phyloP scores from a whole-genome alignment of 176 grass and related monocot genomes.

The Chrysopogon serrulatus region DNA sequence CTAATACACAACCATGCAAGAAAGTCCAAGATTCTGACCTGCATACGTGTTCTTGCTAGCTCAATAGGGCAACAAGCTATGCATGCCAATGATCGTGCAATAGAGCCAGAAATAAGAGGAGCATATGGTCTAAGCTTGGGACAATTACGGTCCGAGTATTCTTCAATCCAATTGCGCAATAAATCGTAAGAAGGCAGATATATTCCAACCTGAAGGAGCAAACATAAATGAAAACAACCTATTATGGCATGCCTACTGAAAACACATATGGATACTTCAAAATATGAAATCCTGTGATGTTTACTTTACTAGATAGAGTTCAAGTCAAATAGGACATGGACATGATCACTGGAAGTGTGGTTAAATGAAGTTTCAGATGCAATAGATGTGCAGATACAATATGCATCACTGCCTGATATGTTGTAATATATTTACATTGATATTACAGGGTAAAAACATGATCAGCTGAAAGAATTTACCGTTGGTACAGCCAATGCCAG shows the following conservation, averaged over 20 bases:
- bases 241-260: not conserved
- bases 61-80: constrained; percentile 88
- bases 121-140: constrained; percentile 70
- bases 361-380: not conserved
- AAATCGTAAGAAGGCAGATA: constrained; percentile 85
- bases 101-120: constrained; percentile 71
- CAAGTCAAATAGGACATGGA: not conserved
- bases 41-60: constrained; percentile 90
- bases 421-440: not conserved
- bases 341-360: not conserved
- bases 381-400: not conserved
- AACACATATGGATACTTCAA: not conserved
- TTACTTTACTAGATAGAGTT: not conserved
- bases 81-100: constrained; percentile 74
- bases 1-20: not conserved
- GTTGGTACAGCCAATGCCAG: constrained; percentile 78
- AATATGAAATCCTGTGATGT: not conserved
- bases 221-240: not conserved
- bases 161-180: constrained; percentile 84
- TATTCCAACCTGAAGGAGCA: constrained; percentile 65
- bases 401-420: not conserved
- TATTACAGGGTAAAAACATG: not conserved
- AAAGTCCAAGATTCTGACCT: constrained; percentile 38
- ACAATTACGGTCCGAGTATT: constrained; percentile 45
- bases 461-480: constrained; percentile 45